Base-by-base conservation (phyloP, 2,329 filamentous ascomycete species). In the Nigrospora oryzae region DNA sequence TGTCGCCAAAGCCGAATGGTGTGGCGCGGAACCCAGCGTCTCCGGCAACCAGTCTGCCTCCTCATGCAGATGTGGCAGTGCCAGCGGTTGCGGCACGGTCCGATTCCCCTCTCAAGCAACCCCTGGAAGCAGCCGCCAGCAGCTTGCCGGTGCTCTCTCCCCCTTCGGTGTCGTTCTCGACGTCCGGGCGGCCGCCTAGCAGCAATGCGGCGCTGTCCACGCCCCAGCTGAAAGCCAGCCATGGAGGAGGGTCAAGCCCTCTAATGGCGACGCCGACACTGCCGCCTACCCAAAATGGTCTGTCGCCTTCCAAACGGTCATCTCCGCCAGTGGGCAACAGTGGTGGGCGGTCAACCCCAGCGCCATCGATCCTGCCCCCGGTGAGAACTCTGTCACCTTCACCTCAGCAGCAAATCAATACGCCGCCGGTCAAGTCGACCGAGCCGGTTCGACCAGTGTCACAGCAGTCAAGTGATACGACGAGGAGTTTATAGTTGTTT, bases 401-500 rank as follows among this genome's bases (percentile, higher is more conserved):
- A 36, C 72, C 75, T 2, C 71, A 70, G 13, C 68, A 74, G 46
- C 73, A 76, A 51, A 79, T 80, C 46, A 58, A 81, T 42, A 79
- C 75, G 14, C 79, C 81, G 19, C 81, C 79, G 2, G 68, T 78
- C 51, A 81, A 85, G 64, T 66, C 69, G 36, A 51, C 61, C 4
- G 66, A 70, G 41, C 57, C 58, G 39, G 45, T 51, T 11, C 54
- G 56, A 34, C 51, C 55, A 36, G 42, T 46, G 40, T 63, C 55
- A 43, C 53, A 52, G 8, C 55, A 56, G 19, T 57, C 49, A 28
- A 28, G 23, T 28, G 23, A 28, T 28, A 28, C 23, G 23, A 28
- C 23, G 23, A 28, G 23, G 23, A 28, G 23, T 28, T 28, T 28
- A 28, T 28, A 28, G 8, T 28, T 7, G 23, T 28, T 4, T 28